Evolutionary conservation across 164 flowering plant species (phyloP), one percentile per base, ranked within the genome.

Genomic region (Akebia trifoliata): DNA sequence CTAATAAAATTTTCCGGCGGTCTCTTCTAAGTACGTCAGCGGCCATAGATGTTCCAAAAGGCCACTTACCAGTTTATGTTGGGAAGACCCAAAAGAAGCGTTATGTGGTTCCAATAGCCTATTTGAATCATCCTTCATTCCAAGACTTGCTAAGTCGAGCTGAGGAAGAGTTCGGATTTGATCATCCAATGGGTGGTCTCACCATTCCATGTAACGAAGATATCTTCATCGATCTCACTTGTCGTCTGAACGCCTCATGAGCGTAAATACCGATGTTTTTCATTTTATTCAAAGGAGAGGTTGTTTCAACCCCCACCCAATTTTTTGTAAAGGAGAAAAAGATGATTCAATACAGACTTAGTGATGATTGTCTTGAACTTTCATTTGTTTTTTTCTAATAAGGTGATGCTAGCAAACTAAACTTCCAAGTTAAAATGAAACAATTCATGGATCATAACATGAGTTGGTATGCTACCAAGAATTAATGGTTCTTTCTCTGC

Each of bases 41-140:
- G 0, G 12, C 26, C 10, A 24, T 18, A 6, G 46, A 48, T 45
- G 62, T 64, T 14, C 81, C 74, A 5, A 74, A 71, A 61, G 77
- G 77, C 8, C 60, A 54, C 57, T 25, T 72, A 0, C 51, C 80
- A 6, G 75, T 72, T 15, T 73, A 76, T 50, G 71, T 76, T 34
- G 80, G 77, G 38, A 73, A 76, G 34, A 28, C 4, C 12, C 51
- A 57, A 22, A 72, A 62, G 64, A 79, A 65, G 65, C 66, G 76
- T 4, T 73, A 66, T 51, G 57, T 74, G 30, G 61, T 80, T 36
- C 83, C 83, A 0, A 31, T 76, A 8, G 62, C 75, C 1, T 78
- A 57, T 50, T 62, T 81, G 69, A 76, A 66, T 25, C 67, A 78
- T 2, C 75, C 81, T 54, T 59, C 38, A 26, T 78, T 78, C 45